Percentiles rank a stretch among this genome's conserved stretches.
These are phyloP conservation scores for Stevia rebaudiana DNA, from an alignment of 140 eudicot species.

Conservation along the genomic window DNA sequence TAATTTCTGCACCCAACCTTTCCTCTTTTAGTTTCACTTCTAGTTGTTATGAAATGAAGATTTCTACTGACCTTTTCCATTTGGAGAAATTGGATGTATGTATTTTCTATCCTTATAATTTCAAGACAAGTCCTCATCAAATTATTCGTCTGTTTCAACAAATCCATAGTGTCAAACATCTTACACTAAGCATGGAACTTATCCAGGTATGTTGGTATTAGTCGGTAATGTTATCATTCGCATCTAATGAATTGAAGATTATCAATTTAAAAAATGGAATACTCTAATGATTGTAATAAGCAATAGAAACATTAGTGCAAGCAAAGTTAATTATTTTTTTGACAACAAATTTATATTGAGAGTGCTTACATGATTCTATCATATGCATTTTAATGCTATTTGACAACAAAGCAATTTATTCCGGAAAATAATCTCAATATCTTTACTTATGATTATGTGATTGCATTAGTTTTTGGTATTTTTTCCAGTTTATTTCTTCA, in stretches of 20 bases:
- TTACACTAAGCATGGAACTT: constrained; percentile 9
- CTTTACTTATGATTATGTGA: neutral
- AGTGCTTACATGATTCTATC: no score
- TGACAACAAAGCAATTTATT: no score
- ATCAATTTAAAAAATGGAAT: neutral
- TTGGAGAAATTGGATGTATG: neutral
- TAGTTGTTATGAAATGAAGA: neutral
- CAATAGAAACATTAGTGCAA: no score
- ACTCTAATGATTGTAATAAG: neutral
- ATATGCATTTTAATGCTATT: no score
- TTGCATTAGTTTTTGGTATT: neutral
- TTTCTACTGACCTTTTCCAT: neutral
- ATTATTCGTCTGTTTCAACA: constrained; percentile 9
- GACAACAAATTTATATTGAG: no score
- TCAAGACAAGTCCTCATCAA: neutral
- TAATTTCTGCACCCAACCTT: neutral
- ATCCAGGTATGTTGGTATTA: constrained; percentile 15
- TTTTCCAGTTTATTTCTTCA: constrained; percentile 1
- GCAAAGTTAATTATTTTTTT: no score
- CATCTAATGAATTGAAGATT: neutral
- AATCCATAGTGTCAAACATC: constrained; percentile 13
- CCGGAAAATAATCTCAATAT: no score
- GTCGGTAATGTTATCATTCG: neutral
- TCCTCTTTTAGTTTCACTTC: neutral
- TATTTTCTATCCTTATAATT: neutral